Conservation (phyloP, 2,329 filamentous ascomycete species). For the Geosmithia putterillii region DNA sequence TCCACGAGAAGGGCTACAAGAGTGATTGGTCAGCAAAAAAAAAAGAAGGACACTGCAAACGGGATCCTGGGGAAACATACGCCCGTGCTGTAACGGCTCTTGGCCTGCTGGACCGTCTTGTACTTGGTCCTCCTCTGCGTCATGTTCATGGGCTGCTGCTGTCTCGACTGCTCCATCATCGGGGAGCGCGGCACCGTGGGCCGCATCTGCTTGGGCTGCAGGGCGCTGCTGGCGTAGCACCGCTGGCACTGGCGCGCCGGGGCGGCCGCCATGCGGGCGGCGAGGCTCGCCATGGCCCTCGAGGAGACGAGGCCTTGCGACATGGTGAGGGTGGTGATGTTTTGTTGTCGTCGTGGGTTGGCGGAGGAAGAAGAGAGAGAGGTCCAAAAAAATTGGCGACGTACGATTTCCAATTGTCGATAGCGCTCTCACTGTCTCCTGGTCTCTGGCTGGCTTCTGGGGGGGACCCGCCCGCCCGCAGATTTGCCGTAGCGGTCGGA, state of each 20-base stretch:
- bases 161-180: constrained; percentile 14
- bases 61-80: constrained; percentile 30
- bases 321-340: constrained; percentile 16
- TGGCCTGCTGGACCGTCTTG: constrained; percentile 47
- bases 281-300: constrained; percentile 19
- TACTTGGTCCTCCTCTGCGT: constrained; percentile 26
- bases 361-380: background rate
- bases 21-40: background rate
- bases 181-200: constrained; percentile 16
- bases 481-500: background rate
- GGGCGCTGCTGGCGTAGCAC: constrained; percentile 23
- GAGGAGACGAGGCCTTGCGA: constrained; percentile 22
- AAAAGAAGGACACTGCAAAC: background rate
- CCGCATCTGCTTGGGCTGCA: constrained; percentile 21
- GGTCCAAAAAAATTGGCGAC: background rate
- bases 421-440: background rate
- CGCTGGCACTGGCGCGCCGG: constrained; percentile 25
- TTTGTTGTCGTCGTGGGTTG: background rate
- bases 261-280: constrained; percentile 11
- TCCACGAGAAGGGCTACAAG: constrained; percentile 78
- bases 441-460: background rate
- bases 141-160: constrained; percentile 12
- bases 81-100: constrained; percentile 44
- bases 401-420: background rate
- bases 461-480: background rate